These are phyloP conservation scores for Cardamine resedifolia DNA, from an alignment of 345 rosid genomes.

Conservation along the genomic window DNA sequence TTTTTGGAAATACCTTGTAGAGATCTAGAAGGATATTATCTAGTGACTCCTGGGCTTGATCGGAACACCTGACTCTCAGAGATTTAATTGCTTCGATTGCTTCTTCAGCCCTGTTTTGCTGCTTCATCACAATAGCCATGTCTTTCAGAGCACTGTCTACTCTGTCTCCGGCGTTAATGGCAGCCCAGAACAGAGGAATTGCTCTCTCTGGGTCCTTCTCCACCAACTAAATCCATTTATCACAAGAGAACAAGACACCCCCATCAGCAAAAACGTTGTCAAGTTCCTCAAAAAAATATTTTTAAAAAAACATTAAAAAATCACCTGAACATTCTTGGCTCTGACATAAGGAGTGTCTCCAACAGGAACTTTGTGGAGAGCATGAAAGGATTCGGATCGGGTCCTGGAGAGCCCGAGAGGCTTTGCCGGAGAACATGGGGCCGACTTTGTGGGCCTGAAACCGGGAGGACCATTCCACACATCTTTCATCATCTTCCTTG, in stretches of 20 bases:
- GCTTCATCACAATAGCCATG: constrained; percentile 98
- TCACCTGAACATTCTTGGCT: constrained; percentile 89
- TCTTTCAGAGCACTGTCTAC: constrained; percentile 93
- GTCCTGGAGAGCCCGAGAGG: constrained; percentile 70
- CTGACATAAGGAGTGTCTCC: constrained; percentile 92
- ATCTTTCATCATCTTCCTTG: constrained; percentile 67
- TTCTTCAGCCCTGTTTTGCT: constrained; percentile 88
- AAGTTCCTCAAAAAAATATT: too few species aligned
- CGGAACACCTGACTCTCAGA: constrained; percentile 69
- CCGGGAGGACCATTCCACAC: constrained; percentile 1
- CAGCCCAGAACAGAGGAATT: constrained; percentile 91
- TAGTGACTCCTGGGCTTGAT: constrained; percentile 97
- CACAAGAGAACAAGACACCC: too few species aligned
- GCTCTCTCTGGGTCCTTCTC: constrained; percentile 93
- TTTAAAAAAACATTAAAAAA: too few species aligned
- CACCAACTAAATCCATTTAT: constrained; percentile 53
- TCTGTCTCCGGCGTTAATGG: constrained; percentile 90
- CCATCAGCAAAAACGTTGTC: too few species aligned
- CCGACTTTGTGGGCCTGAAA: constrained; percentile 86
- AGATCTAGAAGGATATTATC: constrained; percentile 92
- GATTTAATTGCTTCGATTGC: constrained; percentile 97
- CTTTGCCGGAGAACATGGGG: constrained; percentile 90
- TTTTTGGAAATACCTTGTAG: constrained; percentile 57
- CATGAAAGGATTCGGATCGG: constrained; percentile 84
- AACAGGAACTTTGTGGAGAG: constrained; percentile 82